Conservation (phyloP, 176 grass and related monocot genomes). For the Puccinellia tenuiflora region DNA sequence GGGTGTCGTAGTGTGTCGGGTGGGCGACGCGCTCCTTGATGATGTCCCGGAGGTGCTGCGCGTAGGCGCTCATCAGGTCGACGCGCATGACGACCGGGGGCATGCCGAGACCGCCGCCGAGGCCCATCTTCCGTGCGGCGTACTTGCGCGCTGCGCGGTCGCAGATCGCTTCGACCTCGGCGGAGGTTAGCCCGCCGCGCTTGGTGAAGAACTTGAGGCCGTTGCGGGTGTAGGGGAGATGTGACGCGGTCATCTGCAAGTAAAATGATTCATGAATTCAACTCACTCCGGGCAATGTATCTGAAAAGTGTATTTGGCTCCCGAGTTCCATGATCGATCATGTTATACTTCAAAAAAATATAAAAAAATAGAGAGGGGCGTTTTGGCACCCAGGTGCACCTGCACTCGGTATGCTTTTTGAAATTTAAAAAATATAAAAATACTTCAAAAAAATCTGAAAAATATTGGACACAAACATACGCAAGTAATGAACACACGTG, state of each 20-base stretch:
- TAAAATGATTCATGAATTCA: neutral
- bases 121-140: conserved; percentile 41
- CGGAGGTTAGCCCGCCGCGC: conserved; percentile 48
- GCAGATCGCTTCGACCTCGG: conserved; percentile 57
- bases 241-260: conserved; percentile 79
- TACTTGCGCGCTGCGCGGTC: conserved; percentile 55
- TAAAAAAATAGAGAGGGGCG: no score
- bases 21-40: conserved; percentile 69
- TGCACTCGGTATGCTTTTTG: no score
- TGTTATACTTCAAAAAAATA: no score
- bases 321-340: no score
- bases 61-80: conserved; percentile 70
- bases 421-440: no score
- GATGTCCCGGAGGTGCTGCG: conserved; percentile 57
- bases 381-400: no score
- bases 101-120: neutral
- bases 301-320: no score
- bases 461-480: no score
- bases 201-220: conserved; percentile 93
- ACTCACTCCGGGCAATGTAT: no score
- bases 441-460: no score
- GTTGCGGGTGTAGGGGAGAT: conserved; percentile 86
- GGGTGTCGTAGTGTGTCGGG: conserved; percentile 46
- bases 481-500: no score
- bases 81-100: conserved; percentile 43